Evolutionary conservation across 352 stramenopile species (phyloP), one percentile per base, ranked within the genome.

Genomic region (Phytophthora megakarya): DNA sequence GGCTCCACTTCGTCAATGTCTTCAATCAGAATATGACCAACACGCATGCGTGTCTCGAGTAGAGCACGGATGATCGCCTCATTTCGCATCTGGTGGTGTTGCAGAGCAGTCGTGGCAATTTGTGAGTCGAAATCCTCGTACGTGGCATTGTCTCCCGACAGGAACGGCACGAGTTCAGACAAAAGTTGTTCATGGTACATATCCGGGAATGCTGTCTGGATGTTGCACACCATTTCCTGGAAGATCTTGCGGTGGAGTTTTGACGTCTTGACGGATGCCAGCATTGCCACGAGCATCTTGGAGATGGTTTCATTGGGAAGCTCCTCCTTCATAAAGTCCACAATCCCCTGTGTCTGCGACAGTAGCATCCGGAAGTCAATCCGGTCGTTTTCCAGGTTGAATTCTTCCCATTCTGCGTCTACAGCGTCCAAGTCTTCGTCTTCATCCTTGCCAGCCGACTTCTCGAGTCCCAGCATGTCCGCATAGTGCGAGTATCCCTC

Each of bases 231-330:
- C 80, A 95, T 91, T 59, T 93, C 84, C 53, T 93, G 85, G 67
- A 95, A 92, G 53, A 95, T 93, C 64, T 93, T 93, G 55, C 87
- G 87, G 63, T 93, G 83, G 33, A 92, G 68, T 69, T 93, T 93
- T 30, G 85, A 90, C 30, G 83, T 93, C 72, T 93, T 92, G 44
- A 95, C 75, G 30, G 83, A 93, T 48, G 84, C 80, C 23, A 95
- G 66, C 83, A 95, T 92, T 8, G 86, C 77, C 25, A 90, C 84
- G 18, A 95, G 77, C 77, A 95, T 88, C 66, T 91, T 93, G 15
- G 83, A 83, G 61, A 95, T 88, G 23, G 81, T 90, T 30, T 94
- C 83, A 64, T 89, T 80, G 7, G 80, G 60, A 10, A 95, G 70
- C 56, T 90, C 70, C 0, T 33, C 35, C 50, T 88, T 86, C 69